These are phyloP conservation scores for Madurella fahalii DNA, from an alignment of 2,329 filamentous ascomycete genomes.

Conservation along the genomic window DNA sequence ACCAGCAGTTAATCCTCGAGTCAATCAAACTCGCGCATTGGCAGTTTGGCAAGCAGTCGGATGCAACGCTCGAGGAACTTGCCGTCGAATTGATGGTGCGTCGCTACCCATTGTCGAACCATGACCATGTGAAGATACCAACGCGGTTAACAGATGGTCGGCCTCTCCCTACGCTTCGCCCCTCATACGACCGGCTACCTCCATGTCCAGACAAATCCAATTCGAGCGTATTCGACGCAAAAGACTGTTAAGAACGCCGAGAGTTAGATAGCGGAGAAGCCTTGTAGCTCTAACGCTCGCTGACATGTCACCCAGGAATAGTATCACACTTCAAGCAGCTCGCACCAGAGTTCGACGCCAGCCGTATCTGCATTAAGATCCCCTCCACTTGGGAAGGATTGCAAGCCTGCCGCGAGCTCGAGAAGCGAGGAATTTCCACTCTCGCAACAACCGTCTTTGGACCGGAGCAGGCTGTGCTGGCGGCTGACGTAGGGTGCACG, in stretches of 20 bases:
- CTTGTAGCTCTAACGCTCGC: not conserved
- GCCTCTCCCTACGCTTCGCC: slow-evolving; percentile 48
- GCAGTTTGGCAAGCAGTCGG: slow-evolving; percentile 31
- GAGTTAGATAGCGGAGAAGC: slow-evolving; percentile 35
- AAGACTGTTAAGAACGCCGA: slow-evolving; percentile 49
- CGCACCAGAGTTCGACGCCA: slow-evolving; percentile 40
- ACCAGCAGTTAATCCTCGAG: slow-evolving; percentile 36
- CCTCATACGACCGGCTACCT: slow-evolving; percentile 48
- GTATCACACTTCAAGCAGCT: slow-evolving; percentile 44
- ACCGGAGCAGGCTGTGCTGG: slow-evolving; percentile 56
- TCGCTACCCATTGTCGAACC: not conserved
- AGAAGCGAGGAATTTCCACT: slow-evolving; percentile 51
- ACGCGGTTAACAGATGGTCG: slow-evolving; percentile 44
- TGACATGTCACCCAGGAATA: slow-evolving; percentile 40
- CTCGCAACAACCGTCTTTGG: slow-evolving; percentile 61
- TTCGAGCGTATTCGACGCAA: slow-evolving; percentile 46
- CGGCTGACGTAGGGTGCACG: slow-evolving; percentile 52
- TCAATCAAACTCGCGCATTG: slow-evolving; percentile 34
- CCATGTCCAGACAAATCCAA: slow-evolving; percentile 59
- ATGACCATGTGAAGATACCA: not conserved
- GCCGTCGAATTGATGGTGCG: slow-evolving; percentile 52
- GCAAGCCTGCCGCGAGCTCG: slow-evolving; percentile 52
- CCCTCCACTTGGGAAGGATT: slow-evolving; percentile 61
- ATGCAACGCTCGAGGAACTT: slow-evolving; percentile 42
- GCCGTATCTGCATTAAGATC: slow-evolving; percentile 59